Conservation (phyloP, 345 rosid species). For the Sisymbrium altissimum region DNA sequence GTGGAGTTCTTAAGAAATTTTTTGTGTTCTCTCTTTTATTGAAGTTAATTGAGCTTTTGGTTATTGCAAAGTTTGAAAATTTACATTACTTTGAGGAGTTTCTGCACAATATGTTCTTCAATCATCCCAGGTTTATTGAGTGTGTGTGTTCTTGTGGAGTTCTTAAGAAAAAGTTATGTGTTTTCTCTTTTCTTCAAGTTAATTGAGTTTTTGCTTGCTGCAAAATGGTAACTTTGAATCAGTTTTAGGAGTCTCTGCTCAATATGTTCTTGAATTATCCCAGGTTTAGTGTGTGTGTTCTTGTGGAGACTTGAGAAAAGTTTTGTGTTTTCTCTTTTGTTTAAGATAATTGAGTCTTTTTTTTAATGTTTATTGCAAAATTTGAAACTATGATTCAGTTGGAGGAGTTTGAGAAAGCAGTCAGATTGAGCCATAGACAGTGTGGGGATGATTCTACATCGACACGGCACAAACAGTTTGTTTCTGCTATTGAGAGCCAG, state of each 20-base stretch:
- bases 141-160: neutral
- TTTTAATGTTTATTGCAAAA: neutral
- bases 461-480: slow-evolving; percentile 67
- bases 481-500: slow-evolving; percentile 61
- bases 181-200: neutral
- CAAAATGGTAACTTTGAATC: neutral
- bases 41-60: neutral
- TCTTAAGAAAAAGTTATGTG: neutral
- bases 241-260: neutral
- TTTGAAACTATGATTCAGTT: slow-evolving; percentile 40
- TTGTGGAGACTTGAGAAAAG: neutral
- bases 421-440: slow-evolving; percentile 54
- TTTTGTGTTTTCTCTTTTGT: neutral
- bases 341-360: neutral
- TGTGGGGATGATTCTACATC: slow-evolving; percentile 38
- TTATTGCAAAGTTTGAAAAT: neutral
- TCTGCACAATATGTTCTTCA: slow-evolving; percentile 4
- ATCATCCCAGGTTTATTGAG: neutral
- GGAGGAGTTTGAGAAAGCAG: slow-evolving; percentile 82
- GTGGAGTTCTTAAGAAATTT: neutral
- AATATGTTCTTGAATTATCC: neutral
- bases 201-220: neutral
- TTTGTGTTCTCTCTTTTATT: neutral
- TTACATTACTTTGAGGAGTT: neutral
- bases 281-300: neutral